Base-by-base conservation (phyloP, 441 rosid genomes). In the Corymbia calophylla region DNA sequence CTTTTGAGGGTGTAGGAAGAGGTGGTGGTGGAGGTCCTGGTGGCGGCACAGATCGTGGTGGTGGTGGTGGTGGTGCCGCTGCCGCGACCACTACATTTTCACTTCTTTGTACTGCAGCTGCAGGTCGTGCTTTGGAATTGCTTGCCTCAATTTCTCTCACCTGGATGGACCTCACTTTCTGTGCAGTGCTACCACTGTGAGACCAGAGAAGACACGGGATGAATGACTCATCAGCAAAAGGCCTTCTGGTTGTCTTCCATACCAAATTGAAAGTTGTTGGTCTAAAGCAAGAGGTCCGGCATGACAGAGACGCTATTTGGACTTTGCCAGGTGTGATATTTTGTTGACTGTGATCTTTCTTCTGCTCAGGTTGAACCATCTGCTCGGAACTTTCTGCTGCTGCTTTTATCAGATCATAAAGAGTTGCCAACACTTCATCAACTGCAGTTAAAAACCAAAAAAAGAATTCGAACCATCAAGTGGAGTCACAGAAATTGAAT, bases 111-210 rank as follows among this genome's bases (percentile, higher is more conserved):
- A 39, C 84, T 73, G 84, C 84, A 73, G 84, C 84, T 39, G 51
- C 84, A 73, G 49, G 51, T 44, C 7, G 84, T 21, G 51, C 29
- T 73, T 73, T 17, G 1, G 2, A 23, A 73, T 73, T 73, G 51
- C 84, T 39, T 73, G 51, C 17, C 0, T 23, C 6, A 5, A 73
- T 73, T 73, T 23, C 51, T 73, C 84, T 96, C 84, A 93, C 88
- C 89, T 94, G 97, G 16, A 96, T 88, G 48, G 97, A 97, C 90
- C 94, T 97, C 89, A 95, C 88, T 90, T 96, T 98, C 87, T 94
- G 97, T 23, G 93, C 92, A 55, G 98, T 94, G 88, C 95, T 96
- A 87, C 94, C 95, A 91, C 94, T 88, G 19, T 93, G 90, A 53
- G 95, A 94, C 94, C 92, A 90, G 86, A 96, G 90, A 89, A 93